Conservation (phyloP, 2,329 filamentous ascomycete species). For the Fusarium verrucosum region DNA sequence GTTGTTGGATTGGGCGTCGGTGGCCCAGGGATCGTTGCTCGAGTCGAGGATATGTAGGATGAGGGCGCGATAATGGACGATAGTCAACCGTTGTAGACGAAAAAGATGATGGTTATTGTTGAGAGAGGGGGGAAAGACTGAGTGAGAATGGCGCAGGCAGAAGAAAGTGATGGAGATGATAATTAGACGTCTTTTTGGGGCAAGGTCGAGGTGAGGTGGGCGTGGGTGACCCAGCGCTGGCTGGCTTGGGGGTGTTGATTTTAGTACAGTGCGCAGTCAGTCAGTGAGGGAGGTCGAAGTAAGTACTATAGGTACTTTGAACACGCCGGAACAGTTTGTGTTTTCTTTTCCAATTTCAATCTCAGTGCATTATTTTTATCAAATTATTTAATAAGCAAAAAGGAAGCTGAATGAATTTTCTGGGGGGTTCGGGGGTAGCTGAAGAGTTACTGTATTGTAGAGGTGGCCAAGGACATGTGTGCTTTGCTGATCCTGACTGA, state of each 20-base stretch:
- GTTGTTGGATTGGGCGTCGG: slow-evolving; percentile 33
- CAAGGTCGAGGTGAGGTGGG: slow-evolving; percentile 44
- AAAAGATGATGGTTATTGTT: slow-evolving; percentile 36
- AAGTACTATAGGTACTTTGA: too few species aligned
- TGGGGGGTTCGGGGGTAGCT: not conserved
- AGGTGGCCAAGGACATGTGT: slow-evolving; percentile 6
- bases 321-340: not conserved
- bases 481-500: slow-evolving; percentile 13
- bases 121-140: slow-evolving; percentile 33
- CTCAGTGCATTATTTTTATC: not conserved
- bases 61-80: slow-evolving; percentile 18
- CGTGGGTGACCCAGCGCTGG: slow-evolving; percentile 33
- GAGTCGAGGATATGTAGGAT: slow-evolving; percentile 13
- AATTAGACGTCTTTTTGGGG: slow-evolving; percentile 44
- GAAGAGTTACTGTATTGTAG: not conserved
- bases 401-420: not conserved
- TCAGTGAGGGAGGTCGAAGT: not conserved
- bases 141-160: slow-evolving; percentile 34
- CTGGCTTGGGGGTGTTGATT: slow-evolving; percentile 21
- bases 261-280: slow-evolving; percentile 41
- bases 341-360: slow-evolving; percentile 4
- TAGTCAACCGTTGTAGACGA: slow-evolving; percentile 10
- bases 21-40: slow-evolving; percentile 27
- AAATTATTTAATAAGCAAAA: not conserved
- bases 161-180: slow-evolving; percentile 43